Evolutionary conservation across 768 basidiomycete genomes (phyloP), one percentile per base, ranked within the genome.

Genomic region (Exsudoporus frostii): DNA sequence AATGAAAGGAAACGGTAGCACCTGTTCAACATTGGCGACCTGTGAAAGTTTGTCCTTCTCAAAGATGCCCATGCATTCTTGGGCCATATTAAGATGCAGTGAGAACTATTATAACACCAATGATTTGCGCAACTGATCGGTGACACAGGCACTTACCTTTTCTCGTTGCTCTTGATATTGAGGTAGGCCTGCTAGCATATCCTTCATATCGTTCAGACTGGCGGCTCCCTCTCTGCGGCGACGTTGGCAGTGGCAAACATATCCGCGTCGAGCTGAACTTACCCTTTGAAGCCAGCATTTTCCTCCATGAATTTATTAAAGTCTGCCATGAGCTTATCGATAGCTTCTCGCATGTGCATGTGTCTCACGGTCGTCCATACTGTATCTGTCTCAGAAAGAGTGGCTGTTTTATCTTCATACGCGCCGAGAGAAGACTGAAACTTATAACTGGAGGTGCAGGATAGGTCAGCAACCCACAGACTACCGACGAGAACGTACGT

Each of bases 331-430:
- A 99, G 79, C 70, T 92, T 97, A 75, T 98, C 92, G 62, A 98
- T 95, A 2, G 95, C 91, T 72, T 99, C 97, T 45, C 91, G 85
- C 94, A 99, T 99, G 70, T 99, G 97, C 84, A 97, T 85, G 68
- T 98, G 97, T 54, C 96, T 86, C 51, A 98, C 83, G 40, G 87
- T 84, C 32, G 88, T 88, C 94, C 95, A 99, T 2, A 97, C 87
- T 38, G 81, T 79, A 68, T 99, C 97, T 5, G 80, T 71, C 60
- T 99, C 97, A 13, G 88, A 83, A n/a, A 99, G 74, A 1, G 77
- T 81, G 4, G 92, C 93, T 1, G 81, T 83, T 72, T 95, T 93
- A 66, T 95, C 92, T 65, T 99, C 97, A 53, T 79, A 88, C 15
- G 82, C 78, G 15, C 96, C 97, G 0, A 83, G 59, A 9, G 92